Conservation (phyloP, 768 basidiomycete species). For the Polyporus arcularius region DNA sequence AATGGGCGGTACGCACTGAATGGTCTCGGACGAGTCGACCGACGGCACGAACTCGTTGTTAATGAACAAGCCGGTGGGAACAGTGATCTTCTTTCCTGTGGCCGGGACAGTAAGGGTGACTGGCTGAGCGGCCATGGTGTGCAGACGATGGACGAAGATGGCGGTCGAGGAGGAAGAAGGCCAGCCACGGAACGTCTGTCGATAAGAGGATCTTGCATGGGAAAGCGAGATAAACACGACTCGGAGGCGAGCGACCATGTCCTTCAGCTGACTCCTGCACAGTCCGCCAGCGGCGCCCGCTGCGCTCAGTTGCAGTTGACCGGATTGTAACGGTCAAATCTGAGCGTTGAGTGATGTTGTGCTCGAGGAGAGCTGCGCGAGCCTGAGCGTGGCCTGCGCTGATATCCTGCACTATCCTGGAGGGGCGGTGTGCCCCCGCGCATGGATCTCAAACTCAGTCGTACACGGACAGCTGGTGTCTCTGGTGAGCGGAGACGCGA, state of each 20-base stretch:
- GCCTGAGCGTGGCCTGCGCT: too few species aligned
- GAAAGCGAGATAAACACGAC: conserved; percentile 5
- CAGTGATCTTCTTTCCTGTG: conserved; percentile 42
- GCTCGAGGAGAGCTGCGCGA: too few species aligned
- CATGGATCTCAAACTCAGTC: too few species aligned
- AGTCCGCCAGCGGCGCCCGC: neutral
- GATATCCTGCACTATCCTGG: too few species aligned
- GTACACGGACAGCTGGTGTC: too few species aligned
- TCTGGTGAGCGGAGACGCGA: neutral
- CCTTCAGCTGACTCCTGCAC: neutral
- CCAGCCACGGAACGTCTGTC: neutral
- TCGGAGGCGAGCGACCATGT: conserved; percentile 4
- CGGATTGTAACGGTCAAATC: too few species aligned
- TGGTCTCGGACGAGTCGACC: conserved; percentile 61
- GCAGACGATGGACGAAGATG: conserved; percentile 5
- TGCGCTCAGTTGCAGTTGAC: neutral
- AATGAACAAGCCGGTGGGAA: conserved; percentile 89
- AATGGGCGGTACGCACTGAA: conserved; percentile 51
- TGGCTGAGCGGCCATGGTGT: conserved; percentile 22
- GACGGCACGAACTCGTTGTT: conserved; percentile 88
- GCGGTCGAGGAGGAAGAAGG: conserved; percentile 7
- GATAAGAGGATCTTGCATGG: conserved; percentile 4
- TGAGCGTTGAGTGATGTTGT: too few species aligned
- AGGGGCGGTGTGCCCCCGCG: too few species aligned
- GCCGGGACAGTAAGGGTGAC: conserved; percentile 29